Base-by-base conservation (phyloP, 305 asterid genomes). In the Galium porrigens region DNA sequence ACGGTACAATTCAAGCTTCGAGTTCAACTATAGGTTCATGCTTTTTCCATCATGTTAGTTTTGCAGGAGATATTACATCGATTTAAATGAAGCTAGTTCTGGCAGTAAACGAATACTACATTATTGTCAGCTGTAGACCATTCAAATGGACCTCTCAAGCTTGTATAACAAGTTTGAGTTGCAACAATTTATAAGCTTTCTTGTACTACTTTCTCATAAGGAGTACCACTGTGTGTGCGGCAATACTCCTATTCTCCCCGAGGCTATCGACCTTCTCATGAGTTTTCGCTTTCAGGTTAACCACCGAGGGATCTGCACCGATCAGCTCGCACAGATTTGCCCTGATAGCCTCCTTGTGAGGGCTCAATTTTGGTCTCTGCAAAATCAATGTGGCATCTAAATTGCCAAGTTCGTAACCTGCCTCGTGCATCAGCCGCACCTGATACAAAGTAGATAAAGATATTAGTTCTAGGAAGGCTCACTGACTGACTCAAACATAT, bases 191-290 rank as follows among this genome's bases (percentile, higher is more conserved):
- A 9, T 18, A 32, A 12, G 48, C 8, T 10, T 20, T 1, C 6
- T 8, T 58, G 18, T 65, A 17, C 60, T 70, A 85, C 76, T 84
- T 89, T 77, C 64, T 84, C 79, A 85, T 73, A 61, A 91, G 96
- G 32, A 91, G 96, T 61, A 91, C 96, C 18, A 88, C 94, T 0
- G 95, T 91, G 61, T 91, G 96, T n/a, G 98, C 95, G 3, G 98
- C 96, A 53, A 91, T 91, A 72, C 95, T 89, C 72, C 98, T 77
- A 69, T 91, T 91, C 80, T 91, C 98, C 62, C 96, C 98, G 1
- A 89, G 96, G 73, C 98, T 91, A 71, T 91, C 98, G 8, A 91
- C 98, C 70, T 86, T 91, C 79, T 89, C 96, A 25, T 89, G 96
- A 61, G 96, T 89, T 73, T 87, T 89, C 5, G 96, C 95, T 74